phyloP scores from a whole-genome alignment of 1,284 basidiomycete genomes.

The Trichosporon sp. region DNA sequence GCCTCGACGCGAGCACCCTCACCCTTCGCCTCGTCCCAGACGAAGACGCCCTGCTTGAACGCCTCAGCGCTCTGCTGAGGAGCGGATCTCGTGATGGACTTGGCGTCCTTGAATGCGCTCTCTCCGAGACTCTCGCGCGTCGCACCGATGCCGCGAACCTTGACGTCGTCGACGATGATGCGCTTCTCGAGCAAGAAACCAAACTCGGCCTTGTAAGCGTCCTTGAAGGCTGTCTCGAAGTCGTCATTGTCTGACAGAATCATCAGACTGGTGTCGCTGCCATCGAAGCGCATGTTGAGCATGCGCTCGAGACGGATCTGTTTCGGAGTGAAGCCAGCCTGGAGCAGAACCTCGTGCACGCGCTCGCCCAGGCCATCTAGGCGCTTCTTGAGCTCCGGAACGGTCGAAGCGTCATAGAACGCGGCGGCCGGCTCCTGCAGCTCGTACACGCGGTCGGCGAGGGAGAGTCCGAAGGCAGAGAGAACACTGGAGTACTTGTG shows the following conservation, averaged over 20 bases:
- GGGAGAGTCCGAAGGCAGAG: constrained; percentile 83
- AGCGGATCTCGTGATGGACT: constrained; percentile 31
- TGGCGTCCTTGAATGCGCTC: constrained; percentile 75
- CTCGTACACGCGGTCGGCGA: constrained; percentile 83
- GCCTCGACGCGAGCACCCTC: constrained; percentile 62
- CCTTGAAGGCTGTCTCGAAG: constrained; percentile 76
- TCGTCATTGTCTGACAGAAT: constrained; percentile 66
- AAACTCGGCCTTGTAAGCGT: constrained; percentile 78
- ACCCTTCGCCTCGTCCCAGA: constrained; percentile 27
- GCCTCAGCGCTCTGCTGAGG: constrained; percentile 53
- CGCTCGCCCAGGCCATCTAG: constrained; percentile 68
- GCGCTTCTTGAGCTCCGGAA: constrained; percentile 62
- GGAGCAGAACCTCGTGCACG: constrained; percentile 68
- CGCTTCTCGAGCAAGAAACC: constrained; percentile 84
- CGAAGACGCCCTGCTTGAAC: constrained; percentile 41
- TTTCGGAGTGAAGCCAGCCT: constrained; percentile 76
- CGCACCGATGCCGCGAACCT: constrained; percentile 77
- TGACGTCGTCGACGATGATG: constrained; percentile 88
- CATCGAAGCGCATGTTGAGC: constrained; percentile 90
- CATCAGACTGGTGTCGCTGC: constrained; percentile 81
- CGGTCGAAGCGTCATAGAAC: constrained; percentile 63
- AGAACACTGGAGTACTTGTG: constrained; percentile 84
- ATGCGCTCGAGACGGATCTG: constrained; percentile 75
- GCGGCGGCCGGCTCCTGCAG: constrained; percentile 59
- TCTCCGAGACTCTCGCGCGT: constrained; percentile 81